phyloP scores from a whole-genome alignment of 2,329 filamentous ascomycete species.

The Teratosphaeriaceae sp. region DNA sequence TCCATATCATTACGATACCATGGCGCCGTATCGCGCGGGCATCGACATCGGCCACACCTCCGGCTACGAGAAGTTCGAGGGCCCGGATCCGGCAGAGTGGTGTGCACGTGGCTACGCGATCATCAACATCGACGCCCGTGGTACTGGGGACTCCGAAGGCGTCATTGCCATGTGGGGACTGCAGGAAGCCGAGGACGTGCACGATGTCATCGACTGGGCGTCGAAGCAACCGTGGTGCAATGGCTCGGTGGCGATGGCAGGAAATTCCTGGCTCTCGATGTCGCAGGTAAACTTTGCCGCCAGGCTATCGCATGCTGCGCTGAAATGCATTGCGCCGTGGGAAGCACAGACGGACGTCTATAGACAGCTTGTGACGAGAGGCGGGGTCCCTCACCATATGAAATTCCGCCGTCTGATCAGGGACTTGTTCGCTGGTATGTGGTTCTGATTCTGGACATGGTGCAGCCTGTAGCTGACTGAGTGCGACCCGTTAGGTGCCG shows the following conservation, averaged over 20 bases:
- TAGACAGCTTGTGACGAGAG: constrained; percentile 38
- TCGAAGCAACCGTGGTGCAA: constrained; percentile 38
- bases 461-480: background rate
- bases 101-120: constrained; percentile 24
- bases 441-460: background rate
- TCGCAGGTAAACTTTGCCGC: too few species aligned
- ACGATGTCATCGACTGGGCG: constrained; percentile 37
- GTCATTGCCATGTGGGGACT: constrained; percentile 31
- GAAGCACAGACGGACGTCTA: constrained; percentile 40
- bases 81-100: constrained; percentile 30
- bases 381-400: too few species aligned
- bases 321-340: constrained; percentile 39
- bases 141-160: constrained; percentile 27
- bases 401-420: too few species aligned
- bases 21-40: background rate
- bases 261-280: constrained; percentile 37
- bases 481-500: too few species aligned
- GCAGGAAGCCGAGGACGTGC: constrained; percentile 34
- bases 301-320: constrained; percentile 32
- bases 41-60: constrained; percentile 8
- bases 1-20: background rate
- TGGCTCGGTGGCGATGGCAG: constrained; percentile 35
- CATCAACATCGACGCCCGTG: constrained; percentile 23
- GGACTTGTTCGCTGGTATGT: background rate
- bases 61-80: constrained; percentile 36